Percentiles rank a stretch among this genome's conserved stretches.
Evolutionary conservation across 2,329 filamentous ascomycete species (phyloP).

Genomic region (Colletotrichum neosansevieriae): DNA sequence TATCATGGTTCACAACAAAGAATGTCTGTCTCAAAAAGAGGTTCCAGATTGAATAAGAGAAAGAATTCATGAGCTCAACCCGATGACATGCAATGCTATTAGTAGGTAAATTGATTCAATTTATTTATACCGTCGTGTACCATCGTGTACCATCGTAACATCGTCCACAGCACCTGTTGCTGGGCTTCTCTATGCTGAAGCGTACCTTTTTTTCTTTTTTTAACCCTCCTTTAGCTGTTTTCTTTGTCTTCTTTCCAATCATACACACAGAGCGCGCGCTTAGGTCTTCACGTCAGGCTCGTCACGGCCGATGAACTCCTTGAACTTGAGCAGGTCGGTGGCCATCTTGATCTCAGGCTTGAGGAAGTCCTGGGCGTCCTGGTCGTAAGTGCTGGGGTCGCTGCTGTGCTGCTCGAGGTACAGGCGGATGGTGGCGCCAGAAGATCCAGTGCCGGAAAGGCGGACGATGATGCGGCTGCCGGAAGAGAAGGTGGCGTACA

Average conservation of each 20-base stretch:
- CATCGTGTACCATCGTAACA: conserved; percentile 40
- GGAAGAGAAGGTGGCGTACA: conserved; percentile 94
- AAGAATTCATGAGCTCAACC: background rate
- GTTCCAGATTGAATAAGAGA: background rate
- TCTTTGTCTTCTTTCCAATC: conserved; percentile 11
- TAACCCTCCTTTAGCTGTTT: background rate
- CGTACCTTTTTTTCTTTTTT: conserved; percentile 19
- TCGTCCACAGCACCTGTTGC: conserved; percentile 30
- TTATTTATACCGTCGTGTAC: conserved; percentile 40
- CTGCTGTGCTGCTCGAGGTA: conserved; percentile 97
- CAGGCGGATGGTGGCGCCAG: conserved; percentile 93
- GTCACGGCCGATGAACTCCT: conserved; percentile 91
- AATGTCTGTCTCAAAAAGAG: background rate
- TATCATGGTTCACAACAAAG: too few species aligned
- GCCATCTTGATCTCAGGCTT: conserved; percentile 90
- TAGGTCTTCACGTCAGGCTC: conserved; percentile 98
- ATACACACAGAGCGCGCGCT: conserved; percentile 26
- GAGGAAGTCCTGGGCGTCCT: conserved; percentile 94
- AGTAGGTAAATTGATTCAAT: conserved; percentile 39
- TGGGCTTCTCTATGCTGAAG: conserved; percentile 38
- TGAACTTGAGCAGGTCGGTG: conserved; percentile 87
- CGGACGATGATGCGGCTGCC: conserved; percentile 96
- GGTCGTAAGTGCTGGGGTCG: conserved; percentile 80
- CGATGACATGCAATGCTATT: conserved; percentile 4
- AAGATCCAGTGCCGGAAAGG: conserved; percentile 93